Evolutionary conservation across 2,329 filamentous ascomycete species (phyloP).

Genomic region (Diatrype stigma): DNA sequence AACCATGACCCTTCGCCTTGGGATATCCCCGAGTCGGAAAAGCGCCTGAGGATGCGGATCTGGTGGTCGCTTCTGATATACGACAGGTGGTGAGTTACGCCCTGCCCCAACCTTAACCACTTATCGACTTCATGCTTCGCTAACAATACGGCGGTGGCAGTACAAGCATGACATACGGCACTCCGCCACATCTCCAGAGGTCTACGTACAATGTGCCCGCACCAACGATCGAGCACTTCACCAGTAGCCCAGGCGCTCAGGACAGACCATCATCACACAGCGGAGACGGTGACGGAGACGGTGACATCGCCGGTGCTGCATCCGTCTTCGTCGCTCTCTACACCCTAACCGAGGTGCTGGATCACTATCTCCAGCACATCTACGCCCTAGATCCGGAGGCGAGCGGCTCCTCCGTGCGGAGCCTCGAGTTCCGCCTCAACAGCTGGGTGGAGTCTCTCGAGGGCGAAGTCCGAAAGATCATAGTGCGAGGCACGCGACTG

Average conservation of each 20-base stretch:
- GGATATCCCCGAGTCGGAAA: constrained; percentile 47
- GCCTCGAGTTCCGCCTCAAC: constrained; percentile 15
- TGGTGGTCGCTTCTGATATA: constrained; percentile 55
- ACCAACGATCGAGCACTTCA: constrained; percentile 34
- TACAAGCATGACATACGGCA: constrained; percentile 50
- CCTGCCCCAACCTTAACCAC: no score
- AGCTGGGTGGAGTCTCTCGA: constrained; percentile 41
- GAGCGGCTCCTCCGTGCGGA: constrained; percentile 3
- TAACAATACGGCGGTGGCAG: constrained; percentile 21
- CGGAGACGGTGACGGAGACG: no score
- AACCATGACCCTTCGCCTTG: constrained; percentile 50
- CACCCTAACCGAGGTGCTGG: constrained; percentile 39
- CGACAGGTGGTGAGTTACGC: constrained; percentile 51
- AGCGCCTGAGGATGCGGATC: constrained; percentile 46
- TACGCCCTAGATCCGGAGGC: constrained; percentile 30
- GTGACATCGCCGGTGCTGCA: constrained; percentile 22
- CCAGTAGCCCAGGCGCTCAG: constrained; percentile 12
- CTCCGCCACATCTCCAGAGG: constrained; percentile 43
- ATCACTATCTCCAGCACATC: constrained; percentile 31
- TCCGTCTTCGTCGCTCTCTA: constrained; percentile 42
- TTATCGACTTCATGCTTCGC: not conserved
- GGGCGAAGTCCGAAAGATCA: constrained; percentile 33
- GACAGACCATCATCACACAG: no score
- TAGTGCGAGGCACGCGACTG: constrained; percentile 38
- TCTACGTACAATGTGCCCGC: constrained; percentile 45